Percentiles rank a stretch among this genome's conserved stretches.
Conservation (phyloP, 768 basidiomycete genomes). For the Dictyophora rubrovolvata region DNA sequence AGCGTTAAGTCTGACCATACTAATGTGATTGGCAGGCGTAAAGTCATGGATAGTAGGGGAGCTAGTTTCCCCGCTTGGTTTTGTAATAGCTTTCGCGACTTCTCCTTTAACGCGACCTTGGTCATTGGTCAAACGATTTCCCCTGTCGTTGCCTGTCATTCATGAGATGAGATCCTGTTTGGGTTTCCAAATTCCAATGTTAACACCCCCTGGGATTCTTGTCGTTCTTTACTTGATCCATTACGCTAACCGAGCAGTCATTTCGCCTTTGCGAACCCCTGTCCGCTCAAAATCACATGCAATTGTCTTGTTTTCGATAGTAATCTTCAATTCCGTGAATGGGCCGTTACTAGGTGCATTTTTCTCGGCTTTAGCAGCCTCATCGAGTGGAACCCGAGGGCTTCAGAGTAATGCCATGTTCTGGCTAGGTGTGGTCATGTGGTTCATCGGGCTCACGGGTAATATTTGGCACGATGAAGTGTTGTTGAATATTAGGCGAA, state of each 20-base stretch:
- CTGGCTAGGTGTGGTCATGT: slow-evolving; percentile 54
- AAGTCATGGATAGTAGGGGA: slow-evolving; percentile 76
- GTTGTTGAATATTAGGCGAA: slow-evolving; percentile 69
- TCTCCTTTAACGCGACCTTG: slow-evolving; percentile 34
- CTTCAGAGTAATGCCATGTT: slow-evolving; percentile 31
- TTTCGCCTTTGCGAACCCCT: slow-evolving; percentile 75
- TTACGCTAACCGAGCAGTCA: slow-evolving; percentile 73
- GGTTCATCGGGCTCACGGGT: slow-evolving; percentile 61
- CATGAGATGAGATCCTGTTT: neutral
- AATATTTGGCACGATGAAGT: slow-evolving; percentile 90
- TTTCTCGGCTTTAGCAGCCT: slow-evolving; percentile 48
- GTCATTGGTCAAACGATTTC: slow-evolving; percentile 17
- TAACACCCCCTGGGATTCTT: slow-evolving; percentile 40
- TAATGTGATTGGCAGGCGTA: slow-evolving; percentile 20
- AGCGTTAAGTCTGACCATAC: neutral
- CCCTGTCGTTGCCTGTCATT: slow-evolving; percentile 20
- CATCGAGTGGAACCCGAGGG: slow-evolving; percentile 13
- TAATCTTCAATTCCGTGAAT: slow-evolving; percentile 64
- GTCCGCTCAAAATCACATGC: slow-evolving; percentile 69
- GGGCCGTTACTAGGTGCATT: slow-evolving; percentile 62
- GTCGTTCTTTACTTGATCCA: slow-evolving; percentile 55
- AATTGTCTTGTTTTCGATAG: slow-evolving; percentile 42
- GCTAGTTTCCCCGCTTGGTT: slow-evolving; percentile 45
- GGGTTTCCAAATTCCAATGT: slow-evolving; percentile 4
- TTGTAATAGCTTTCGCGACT: slow-evolving; percentile 38